A percentile compares a stretch with the other conserved stretches of the same genome.
Conservation (phyloP, 129 eudicot genomes). For the Saposhnikovia divaricata region DNA sequence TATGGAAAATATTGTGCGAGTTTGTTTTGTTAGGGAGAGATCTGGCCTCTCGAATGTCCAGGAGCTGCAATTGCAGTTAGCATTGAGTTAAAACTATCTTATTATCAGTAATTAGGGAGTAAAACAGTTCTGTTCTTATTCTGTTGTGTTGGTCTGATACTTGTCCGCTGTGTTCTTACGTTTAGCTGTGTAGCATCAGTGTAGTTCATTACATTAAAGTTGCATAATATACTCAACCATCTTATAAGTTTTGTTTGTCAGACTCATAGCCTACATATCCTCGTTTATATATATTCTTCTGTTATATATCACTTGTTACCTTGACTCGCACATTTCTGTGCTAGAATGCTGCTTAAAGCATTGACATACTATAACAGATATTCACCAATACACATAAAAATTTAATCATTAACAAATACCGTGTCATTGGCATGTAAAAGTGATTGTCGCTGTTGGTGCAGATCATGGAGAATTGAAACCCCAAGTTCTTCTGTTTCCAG, state of each 20-base stretch:
- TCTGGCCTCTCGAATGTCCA: no score
- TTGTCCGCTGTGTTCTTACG: no score
- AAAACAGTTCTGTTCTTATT: no score
- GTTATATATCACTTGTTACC: background rate
- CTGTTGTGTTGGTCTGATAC: no score
- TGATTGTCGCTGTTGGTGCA: constrained; percentile 61
- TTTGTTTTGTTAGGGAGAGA: no score
- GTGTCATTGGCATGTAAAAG: constrained; percentile 56
- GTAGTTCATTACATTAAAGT: no score
- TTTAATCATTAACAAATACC: constrained; percentile 17
- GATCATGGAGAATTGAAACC: constrained; percentile 59
- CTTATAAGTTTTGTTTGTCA: background rate
- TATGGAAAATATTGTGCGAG: no score
- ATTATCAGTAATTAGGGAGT: no score
- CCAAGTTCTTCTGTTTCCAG: constrained; percentile 72
- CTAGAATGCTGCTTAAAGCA: background rate
- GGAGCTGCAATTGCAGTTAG: no score
- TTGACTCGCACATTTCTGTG: background rate
- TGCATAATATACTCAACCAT: background rate
- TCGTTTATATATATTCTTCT: background rate
- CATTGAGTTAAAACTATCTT: no score
- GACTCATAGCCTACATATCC: background rate
- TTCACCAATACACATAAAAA: background rate
- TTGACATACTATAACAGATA: background rate
- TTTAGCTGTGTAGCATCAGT: no score